Conservation (phyloP, 2,329 filamentous ascomycete genomes). For the Pseudodiploospora longispora region DNA sequence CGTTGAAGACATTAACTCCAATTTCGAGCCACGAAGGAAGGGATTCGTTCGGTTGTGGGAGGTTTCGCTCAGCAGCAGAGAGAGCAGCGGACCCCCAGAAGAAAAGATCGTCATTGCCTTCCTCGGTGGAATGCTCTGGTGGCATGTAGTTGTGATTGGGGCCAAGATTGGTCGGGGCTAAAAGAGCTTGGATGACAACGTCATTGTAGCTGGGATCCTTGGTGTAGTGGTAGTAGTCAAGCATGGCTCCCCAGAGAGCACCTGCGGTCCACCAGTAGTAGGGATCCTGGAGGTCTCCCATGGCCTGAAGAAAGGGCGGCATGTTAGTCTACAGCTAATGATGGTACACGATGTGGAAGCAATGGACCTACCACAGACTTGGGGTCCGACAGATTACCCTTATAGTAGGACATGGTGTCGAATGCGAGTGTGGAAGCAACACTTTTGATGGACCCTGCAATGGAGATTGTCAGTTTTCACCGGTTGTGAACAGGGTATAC, state of each 20-base stretch:
- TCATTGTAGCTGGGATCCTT: conserved; percentile 54
- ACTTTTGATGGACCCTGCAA: conserved; percentile 51
- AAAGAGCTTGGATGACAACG: conserved; percentile 48
- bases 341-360: background rate
- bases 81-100: conserved; percentile 66
- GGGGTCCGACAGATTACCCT: conserved; percentile 47
- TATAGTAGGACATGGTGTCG: conserved; percentile 57
- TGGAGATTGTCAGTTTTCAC: background rate
- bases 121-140: conserved; percentile 44
- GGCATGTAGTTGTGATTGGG: conserved; percentile 53
- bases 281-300: conserved; percentile 56
- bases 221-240: conserved; percentile 63
- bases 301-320: conserved; percentile 27
- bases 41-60: conserved; percentile 49
- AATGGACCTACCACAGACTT: conserved; percentile 31
- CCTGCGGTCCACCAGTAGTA: conserved; percentile 65
- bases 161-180: conserved; percentile 47
- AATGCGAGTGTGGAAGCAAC: conserved; percentile 53
- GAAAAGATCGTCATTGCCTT: conserved; percentile 68
- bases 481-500: background rate
- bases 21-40: conserved; percentile 60
- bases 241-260: conserved; percentile 57
- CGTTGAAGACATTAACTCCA: conserved; percentile 64
- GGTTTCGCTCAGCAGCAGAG: conserved; percentile 60
- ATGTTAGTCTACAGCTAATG: background rate